Base-by-base conservation (phyloP, 306 rosid genomes). In the Citrullus mucosospermus region DNA sequence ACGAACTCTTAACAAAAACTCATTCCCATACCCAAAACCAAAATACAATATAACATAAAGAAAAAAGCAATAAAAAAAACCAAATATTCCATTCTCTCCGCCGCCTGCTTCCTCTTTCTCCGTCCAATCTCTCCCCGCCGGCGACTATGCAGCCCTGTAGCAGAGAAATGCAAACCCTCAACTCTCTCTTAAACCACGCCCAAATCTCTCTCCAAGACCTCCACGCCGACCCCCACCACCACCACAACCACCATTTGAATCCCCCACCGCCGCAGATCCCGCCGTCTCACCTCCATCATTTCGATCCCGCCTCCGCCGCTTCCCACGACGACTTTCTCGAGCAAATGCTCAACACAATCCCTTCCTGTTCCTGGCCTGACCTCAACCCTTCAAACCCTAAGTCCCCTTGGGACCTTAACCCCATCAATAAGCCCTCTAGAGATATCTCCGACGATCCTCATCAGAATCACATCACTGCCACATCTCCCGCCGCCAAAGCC, bases 271-370 rank as follows among this genome's bases (percentile, higher is more conserved):
- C 79, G 77, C 83, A 86, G 75, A 87, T 84, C 18, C 80, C 76
- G 14, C 62, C 84, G 34, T 88, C 84, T 66, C 88, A 88, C 2
- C 77, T 77, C 30, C 82, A 78, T 48, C 87, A 88, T 77, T 87
- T 86, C 56, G 89, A 89, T 20, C 84, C 84, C 5, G 62, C 85
- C 22, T 16, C 85, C 16, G 66, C 85, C n/a, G 32, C 86, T n/a
- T 75, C 92, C 25, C 89, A 90, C 77, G 99, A 95, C 36, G 99
- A 92, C 82, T 92, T 95, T 25, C 88, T 95, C 80, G 96, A 95
- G 44, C 97, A 95, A 85, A 89, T 95, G 87, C 95, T 95, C 74
- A 89, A 96, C 38, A 86, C 81, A 55, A 85, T 92, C 72, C 82
- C 88, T 1, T 81, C 93, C 20, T 85, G 85, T 55, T 81, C 96